Evolutionary conservation across 345 rosid genomes (phyloP).

Genomic region (Aquilaria sinensis): DNA sequence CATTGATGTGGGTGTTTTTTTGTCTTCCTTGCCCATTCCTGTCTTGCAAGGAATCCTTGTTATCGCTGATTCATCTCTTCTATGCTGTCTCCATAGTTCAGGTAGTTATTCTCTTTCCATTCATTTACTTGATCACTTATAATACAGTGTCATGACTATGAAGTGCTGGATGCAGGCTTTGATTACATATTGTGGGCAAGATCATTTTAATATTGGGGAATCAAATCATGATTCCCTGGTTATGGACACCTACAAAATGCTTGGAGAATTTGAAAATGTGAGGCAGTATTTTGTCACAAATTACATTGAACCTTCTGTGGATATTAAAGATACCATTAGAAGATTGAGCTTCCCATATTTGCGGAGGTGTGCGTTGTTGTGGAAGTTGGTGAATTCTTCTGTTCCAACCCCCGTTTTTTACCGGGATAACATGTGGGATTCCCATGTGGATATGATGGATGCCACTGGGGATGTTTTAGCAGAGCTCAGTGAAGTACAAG

Average conservation of each 20-base stretch:
- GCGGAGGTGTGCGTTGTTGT: slow-evolving; percentile 90
- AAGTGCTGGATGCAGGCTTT: slow-evolving; percentile 56
- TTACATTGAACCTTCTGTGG: slow-evolving; percentile 38
- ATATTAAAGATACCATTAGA: slow-evolving; percentile 44
- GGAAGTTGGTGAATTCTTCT: slow-evolving; percentile 64
- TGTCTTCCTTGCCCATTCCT: slow-evolving; percentile 89
- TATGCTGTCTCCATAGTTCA: slow-evolving; percentile 64
- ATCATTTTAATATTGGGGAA: slow-evolving; percentile 23
- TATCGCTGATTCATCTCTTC: slow-evolving; percentile 82
- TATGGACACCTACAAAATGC: slow-evolving; percentile 42
- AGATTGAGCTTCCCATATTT: slow-evolving; percentile 70
- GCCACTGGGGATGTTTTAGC: slow-evolving; percentile 18
- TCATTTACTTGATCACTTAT: neutral
- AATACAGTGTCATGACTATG: slow-evolving; percentile 17
- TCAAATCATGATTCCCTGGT: slow-evolving; percentile 37
- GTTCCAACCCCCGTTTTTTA: slow-evolving; percentile 43
- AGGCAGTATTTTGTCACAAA: slow-evolving; percentile 44
- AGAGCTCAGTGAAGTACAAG: slow-evolving; percentile 56
- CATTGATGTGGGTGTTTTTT: slow-evolving; percentile 91
- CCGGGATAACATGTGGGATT: slow-evolving; percentile 29
- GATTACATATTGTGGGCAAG: slow-evolving; percentile 40
- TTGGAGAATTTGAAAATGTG: slow-evolving; percentile 43
- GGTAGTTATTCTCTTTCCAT: slow-evolving; percentile 38
- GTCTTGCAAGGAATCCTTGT: slow-evolving; percentile 63
- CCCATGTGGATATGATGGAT: slow-evolving; percentile 34